A percentile compares a stretch with the other conserved stretches of the same genome.
phyloP scores from a whole-genome alignment of 805 yeast genomes.

The Candida ortonii region DNA sequence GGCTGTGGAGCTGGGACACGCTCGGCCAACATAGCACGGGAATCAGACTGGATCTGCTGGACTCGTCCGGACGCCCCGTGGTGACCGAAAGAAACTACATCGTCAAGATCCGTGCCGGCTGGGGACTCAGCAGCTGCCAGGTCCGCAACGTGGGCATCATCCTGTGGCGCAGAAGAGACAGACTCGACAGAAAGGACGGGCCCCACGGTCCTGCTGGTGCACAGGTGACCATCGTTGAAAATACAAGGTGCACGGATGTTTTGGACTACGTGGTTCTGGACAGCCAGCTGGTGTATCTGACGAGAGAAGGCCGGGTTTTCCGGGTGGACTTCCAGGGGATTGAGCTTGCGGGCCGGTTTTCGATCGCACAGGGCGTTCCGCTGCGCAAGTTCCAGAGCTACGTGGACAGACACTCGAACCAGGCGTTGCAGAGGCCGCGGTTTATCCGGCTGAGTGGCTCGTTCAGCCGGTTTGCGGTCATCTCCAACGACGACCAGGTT shows the following conservation, averaged over 20 bases:
- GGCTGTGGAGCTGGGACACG: conserved; percentile 63
- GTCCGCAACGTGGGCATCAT: conserved; percentile 52
- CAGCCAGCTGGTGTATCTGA: conserved; percentile 50
- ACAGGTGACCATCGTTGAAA: conserved; percentile 36
- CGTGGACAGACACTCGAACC: conserved; percentile 31
- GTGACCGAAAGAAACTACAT: conserved; percentile 28
- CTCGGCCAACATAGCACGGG: conserved; percentile 39
- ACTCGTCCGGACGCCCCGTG: conserved; percentile 11
- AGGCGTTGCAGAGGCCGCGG: conserved; percentile 24
- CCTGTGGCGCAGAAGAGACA: conserved; percentile 47
- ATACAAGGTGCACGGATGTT: conserved; percentile 35
- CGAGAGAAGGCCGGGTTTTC: conserved; percentile 40
- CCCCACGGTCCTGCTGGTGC: conserved; percentile 36
- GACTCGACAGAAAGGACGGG: conserved; percentile 21
- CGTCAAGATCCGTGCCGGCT: conserved; percentile 58
- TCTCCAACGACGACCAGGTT: conserved; percentile 50
- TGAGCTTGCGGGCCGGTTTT: conserved; percentile 12
- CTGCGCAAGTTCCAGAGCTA: conserved; percentile 30
- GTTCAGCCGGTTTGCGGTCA: conserved; percentile 51
- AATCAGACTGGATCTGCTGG: conserved; percentile 40
- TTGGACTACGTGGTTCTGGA: conserved; percentile 57
- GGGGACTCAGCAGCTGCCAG: conserved; percentile 56
- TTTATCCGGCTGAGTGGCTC: conserved; percentile 55
- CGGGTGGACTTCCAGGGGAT: conserved; percentile 33
- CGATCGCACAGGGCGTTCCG: conserved; percentile 5